Percentiles rank a stretch among this genome's conserved stretches.
phyloP scores from a whole-genome alignment of 352 stramenopile species.

The Phytophthora crassamura region DNA sequence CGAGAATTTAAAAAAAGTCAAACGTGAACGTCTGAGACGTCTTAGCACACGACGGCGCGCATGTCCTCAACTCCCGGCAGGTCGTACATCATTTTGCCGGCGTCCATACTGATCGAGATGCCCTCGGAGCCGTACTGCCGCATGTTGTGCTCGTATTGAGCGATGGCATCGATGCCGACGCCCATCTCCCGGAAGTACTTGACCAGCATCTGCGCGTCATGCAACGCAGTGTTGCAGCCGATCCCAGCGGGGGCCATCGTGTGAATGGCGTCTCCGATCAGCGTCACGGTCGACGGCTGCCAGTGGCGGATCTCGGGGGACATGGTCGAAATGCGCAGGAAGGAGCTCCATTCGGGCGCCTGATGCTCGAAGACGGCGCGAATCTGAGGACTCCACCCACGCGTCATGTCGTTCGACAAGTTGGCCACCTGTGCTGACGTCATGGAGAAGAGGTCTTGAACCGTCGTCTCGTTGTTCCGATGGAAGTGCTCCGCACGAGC shows the following conservation, averaged over 20 bases:
- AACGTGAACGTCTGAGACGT: not conserved
- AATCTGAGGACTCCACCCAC: constrained; percentile 53
- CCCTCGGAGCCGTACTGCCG: constrained; percentile 49
- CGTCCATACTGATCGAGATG: constrained; percentile 51
- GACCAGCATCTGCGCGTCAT: constrained; percentile 58
- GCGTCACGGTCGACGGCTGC: constrained; percentile 52
- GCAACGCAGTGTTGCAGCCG: constrained; percentile 59
- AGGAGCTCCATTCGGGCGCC: constrained; percentile 56
- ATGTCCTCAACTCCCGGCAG: constrained; percentile 55
- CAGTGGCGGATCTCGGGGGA: constrained; percentile 53
- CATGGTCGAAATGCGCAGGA: constrained; percentile 72
- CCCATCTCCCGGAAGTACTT: constrained; percentile 50
- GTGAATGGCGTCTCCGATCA: constrained; percentile 69
- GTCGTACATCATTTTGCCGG: constrained; percentile 56
- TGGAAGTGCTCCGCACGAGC: constrained; percentile 54
- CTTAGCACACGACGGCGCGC: constrained; percentile 45
- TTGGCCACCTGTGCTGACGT: constrained; percentile 48
- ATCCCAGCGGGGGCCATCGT: constrained; percentile 68
- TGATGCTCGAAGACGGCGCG: constrained; percentile 53
- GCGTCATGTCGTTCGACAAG: constrained; percentile 60
- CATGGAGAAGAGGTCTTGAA: constrained; percentile 60
- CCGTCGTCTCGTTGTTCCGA: constrained; percentile 34
- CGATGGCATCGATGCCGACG: constrained; percentile 57
- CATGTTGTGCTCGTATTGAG: constrained; percentile 61
- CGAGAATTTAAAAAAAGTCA: not conserved